phyloP scores from a whole-genome alignment of 1,284 basidiomycete species.

The Apiotrichum domesticum region DNA sequence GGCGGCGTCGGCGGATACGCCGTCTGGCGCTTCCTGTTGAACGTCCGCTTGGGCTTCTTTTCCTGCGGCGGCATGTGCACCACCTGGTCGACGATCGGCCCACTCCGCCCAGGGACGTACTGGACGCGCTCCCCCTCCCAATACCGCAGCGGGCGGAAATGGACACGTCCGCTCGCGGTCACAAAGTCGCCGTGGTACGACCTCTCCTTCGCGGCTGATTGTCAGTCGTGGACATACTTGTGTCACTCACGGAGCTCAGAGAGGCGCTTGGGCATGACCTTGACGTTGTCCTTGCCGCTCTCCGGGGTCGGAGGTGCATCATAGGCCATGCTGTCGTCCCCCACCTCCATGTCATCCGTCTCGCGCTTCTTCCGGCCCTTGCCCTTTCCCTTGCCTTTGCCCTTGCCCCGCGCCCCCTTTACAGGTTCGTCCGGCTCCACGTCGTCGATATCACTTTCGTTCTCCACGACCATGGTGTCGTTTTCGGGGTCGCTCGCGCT shows the following conservation, averaged over 20 bases:
- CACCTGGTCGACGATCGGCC: constrained; percentile 76
- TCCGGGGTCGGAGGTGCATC: too few relatives aligned
- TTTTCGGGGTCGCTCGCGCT: too few relatives aligned
- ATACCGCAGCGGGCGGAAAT: constrained; percentile 73
- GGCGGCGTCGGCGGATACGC: constrained; percentile 50
- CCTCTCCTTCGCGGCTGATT: constrained; percentile 12
- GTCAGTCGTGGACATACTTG: neutral
- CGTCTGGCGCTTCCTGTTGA: neutral
- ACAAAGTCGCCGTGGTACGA: constrained; percentile 51
- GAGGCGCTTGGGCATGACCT: neutral
- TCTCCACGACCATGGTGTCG: too few relatives aligned
- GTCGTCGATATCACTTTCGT: too few relatives aligned
- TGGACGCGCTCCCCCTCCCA: constrained; percentile 91
- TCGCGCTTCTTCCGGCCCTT: too few relatives aligned
- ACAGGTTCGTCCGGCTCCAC: too few relatives aligned
- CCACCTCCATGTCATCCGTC: too few relatives aligned
- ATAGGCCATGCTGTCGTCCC: too few relatives aligned
- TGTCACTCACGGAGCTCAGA: constrained; percentile 10
- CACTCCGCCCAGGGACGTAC: constrained; percentile 59
- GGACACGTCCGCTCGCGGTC: constrained; percentile 64
- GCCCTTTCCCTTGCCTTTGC: too few relatives aligned
- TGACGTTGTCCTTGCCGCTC: neutral
- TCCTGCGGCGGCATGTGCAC: constrained; percentile 35
- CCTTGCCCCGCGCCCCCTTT: too few relatives aligned
- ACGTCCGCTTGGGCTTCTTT: neutral